Base-by-base conservation (phyloP, 257 asterid genomes). In the Gentiana dahurica region DNA sequence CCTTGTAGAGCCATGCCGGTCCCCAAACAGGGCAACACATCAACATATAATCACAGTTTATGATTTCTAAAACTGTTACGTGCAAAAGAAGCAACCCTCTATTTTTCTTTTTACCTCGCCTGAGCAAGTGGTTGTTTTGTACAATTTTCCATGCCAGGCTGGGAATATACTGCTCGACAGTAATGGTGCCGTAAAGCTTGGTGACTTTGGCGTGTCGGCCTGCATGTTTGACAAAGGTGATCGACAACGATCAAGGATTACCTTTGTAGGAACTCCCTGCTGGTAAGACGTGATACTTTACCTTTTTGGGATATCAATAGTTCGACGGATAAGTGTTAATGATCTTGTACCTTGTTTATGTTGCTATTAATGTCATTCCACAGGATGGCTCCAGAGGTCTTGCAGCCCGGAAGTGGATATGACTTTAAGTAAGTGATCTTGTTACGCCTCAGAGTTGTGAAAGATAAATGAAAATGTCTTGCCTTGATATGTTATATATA, bases 311-410 rank as follows among this genome's bases (percentile, higher is more conserved):
- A 15, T 44, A 39, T 35, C 11, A 10, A 24, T 3, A 24, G 24
- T 36, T 58, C 45, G 32, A 8, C 4, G n/a, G 7, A 47, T 65
- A 11, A 12, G 38, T 51, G 47, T 41, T 49, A 35, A 8, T 66
- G 35, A 54, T 47, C 39, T 34, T 34, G 59, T 32, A 37, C 36
- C 38, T 64, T 67, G 38, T 32, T 59, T 62, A 12, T 65, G 55
- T 70, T 58, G 51, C 36, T 35, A 46, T 59, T 54, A 59, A 51
- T 69, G 50, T 59, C 51, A 44, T 55, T 57, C 56, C 62, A 34
- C 77, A 92, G 99, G 99, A 92, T 92, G 99, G 99, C 99, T 60
- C 99, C 99, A 24, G 99, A 92, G 75, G 99, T 88, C 36, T 75
- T 92, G 83, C 99, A 92, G 78, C 99, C 99, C 6, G 97, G 94